Percentiles rank a stretch among this genome's conserved stretches.
These are phyloP conservation scores for Aspergillus sp. DNA, from an alignment of 2,329 filamentous ascomycete genomes.

Conservation along the genomic window DNA sequence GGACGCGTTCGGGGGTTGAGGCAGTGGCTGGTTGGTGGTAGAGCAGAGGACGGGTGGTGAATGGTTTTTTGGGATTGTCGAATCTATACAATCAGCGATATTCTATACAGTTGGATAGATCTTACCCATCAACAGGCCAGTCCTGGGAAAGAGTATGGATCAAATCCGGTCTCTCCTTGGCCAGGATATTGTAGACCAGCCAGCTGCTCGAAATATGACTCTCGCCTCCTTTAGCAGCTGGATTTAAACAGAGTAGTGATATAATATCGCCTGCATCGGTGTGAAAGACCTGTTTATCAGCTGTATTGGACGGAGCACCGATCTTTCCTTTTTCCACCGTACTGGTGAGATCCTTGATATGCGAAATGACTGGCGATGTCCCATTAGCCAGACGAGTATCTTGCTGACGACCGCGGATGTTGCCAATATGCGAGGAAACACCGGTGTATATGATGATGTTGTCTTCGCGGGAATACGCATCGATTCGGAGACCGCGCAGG, in stretches of 20 bases:
- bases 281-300: constrained; percentile 45
- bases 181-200: constrained; percentile 52
- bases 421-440: constrained; percentile 38
- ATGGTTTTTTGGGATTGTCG: constrained; percentile 44
- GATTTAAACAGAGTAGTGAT: constrained; percentile 42
- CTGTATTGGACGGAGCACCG: constrained; percentile 16
- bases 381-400: constrained; percentile 18
- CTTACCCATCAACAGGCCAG: constrained; percentile 45
- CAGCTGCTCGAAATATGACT: constrained; percentile 50
- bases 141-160: constrained; percentile 45
- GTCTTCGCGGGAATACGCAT: constrained; percentile 29
- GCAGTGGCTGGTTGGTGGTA: constrained; percentile 49
- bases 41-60: constrained; percentile 30
- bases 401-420: constrained; percentile 38
- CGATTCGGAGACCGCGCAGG: constrained; percentile 37
- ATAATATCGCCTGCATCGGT: constrained; percentile 53
- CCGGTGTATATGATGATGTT: constrained; percentile 39
- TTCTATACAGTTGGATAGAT: background rate
- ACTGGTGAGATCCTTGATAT: constrained; percentile 57
- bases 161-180: constrained; percentile 47
- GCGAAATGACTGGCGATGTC: constrained; percentile 46
- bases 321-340: constrained; percentile 8
- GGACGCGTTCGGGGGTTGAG: constrained; percentile 45
- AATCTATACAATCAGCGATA: constrained; percentile 37
- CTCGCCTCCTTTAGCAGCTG: constrained; percentile 45